Conservation (phyloP, 257 asterid genomes). For the Osmanthus fragrans region DNA sequence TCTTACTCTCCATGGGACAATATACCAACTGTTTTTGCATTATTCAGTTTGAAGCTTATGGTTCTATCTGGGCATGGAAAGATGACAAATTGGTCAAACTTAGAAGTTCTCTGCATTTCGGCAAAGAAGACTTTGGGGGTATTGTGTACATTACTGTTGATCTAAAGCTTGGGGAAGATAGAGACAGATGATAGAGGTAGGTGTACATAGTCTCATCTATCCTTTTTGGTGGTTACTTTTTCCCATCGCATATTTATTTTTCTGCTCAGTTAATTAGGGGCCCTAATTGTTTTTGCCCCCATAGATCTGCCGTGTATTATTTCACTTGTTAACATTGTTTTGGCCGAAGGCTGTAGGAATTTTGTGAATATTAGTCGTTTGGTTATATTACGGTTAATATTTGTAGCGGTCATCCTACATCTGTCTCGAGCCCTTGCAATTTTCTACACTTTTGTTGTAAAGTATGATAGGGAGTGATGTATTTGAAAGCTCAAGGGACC, state of each 20-base stretch:
- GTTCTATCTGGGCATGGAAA: constrained; percentile 32
- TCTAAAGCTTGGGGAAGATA: constrained; percentile 42
- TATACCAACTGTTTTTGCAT: constrained; percentile 19
- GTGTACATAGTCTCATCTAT: constrained; percentile 71
- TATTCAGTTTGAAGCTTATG: constrained; percentile 45
- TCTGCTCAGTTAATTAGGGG: constrained; percentile 42
- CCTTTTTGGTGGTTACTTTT: constrained; percentile 23
- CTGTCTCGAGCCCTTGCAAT: constrained; percentile 21
- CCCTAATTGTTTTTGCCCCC: constrained; percentile 33
- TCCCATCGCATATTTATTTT: constrained; percentile 24
- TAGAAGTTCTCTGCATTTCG: constrained; percentile 29
- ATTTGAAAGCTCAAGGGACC: not conserved
- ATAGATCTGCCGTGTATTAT: constrained; percentile 40
- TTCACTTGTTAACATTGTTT: constrained; percentile 44
- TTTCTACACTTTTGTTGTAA: constrained; percentile 13
- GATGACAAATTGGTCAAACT: constrained; percentile 29
- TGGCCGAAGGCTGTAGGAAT: constrained; percentile 79
- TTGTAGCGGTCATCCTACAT: too few relatives aligned
- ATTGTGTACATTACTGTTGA: constrained; percentile 52
- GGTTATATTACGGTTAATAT: constrained; percentile 17
- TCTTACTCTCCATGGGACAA: not conserved
- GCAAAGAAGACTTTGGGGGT: constrained; percentile 34
- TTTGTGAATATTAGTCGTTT: constrained; percentile 57
- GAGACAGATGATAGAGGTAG: constrained; percentile 57
- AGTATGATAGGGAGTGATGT: not conserved